phyloP scores from a whole-genome alignment of 192 early-diverging fungal genomes.

The Podila clonocystis region DNA sequence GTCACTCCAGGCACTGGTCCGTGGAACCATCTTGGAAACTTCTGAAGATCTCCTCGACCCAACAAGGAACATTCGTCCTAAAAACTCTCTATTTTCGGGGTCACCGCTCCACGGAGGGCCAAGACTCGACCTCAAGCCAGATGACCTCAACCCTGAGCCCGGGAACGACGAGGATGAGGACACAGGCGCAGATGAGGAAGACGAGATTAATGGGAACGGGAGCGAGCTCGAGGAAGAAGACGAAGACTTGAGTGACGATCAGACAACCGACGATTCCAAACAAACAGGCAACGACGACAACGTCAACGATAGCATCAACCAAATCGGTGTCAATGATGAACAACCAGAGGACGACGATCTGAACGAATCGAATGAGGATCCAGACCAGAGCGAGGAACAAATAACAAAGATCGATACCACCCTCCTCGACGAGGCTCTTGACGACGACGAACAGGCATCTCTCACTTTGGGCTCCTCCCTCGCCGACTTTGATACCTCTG shows the following conservation, averaged over 20 bases:
- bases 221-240: background rate
- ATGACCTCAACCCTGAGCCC: background rate
- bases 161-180: conserved; percentile 3
- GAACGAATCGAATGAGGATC: background rate
- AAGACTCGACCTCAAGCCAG: background rate
- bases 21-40: conserved; percentile 19
- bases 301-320: background rate
- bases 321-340: background rate
- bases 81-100: background rate
- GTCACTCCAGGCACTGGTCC: conserved; percentile 10
- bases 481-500: conserved; percentile 22
- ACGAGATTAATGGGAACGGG: background rate
- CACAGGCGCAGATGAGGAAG: background rate
- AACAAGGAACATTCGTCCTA: conserved; percentile 18
- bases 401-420: no score
- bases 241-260: background rate
- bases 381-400: background rate
- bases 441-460: no score
- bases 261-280: background rate
- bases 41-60: conserved; percentile 20
- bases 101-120: background rate
- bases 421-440: no score
- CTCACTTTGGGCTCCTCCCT: background rate
- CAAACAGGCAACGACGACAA: background rate
- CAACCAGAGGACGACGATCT: background rate